Evolutionary conservation across 768 basidiomycete genomes (phyloP).

Genomic region (Termitomyces sp.): DNA sequence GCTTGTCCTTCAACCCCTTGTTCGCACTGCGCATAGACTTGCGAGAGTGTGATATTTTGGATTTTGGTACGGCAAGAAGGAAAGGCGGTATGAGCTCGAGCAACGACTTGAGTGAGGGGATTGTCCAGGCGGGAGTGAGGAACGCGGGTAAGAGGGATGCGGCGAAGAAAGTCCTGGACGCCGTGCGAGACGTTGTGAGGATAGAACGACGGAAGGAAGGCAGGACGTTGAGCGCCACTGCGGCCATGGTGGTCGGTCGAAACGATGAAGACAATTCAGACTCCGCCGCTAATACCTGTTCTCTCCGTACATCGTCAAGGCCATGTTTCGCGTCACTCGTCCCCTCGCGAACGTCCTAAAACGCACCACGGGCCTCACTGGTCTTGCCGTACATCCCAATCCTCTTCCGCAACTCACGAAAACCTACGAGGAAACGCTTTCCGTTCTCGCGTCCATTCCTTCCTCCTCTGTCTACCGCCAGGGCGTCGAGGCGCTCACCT

Average conservation of each 20-base stretch:
- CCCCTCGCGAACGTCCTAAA: conserved; percentile 68
- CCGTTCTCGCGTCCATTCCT: conserved; percentile 66
- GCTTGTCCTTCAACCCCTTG: conserved; percentile 93
- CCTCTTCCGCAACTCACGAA: conserved; percentile 75
- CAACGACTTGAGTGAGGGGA: conserved; percentile 36
- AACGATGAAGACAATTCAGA: conserved; percentile 22
- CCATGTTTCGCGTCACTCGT: conserved; percentile 75
- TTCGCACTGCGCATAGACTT: conserved; percentile 95
- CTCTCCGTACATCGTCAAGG: conserved; percentile 4
- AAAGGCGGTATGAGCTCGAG: conserved; percentile 82
- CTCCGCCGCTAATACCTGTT: conserved; percentile 29
- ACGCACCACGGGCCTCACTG: conserved; percentile 80
- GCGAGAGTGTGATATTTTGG: conserved; percentile 86
- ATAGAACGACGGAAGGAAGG: conserved; percentile 11
- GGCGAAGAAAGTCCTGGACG: conserved; percentile 10
- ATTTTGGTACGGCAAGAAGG: conserved; percentile 90
- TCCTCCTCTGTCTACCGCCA: conserved; percentile 84
- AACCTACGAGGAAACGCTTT: conserved; percentile 76
- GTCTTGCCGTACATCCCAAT: conserved; percentile 77
- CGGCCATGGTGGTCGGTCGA: conserved; percentile 26
- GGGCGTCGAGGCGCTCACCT: conserved; percentile 80
- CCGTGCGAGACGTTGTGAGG: conserved; percentile 4
- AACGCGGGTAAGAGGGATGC: background rate
- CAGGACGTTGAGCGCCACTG: conserved; percentile 22
- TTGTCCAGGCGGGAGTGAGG: conserved; percentile 25